A percentile compares a stretch with the other conserved stretches of the same genome.
phyloP scores from a whole-genome alignment of 345 rosid genomes.

The Eucalyptus polybractea region DNA sequence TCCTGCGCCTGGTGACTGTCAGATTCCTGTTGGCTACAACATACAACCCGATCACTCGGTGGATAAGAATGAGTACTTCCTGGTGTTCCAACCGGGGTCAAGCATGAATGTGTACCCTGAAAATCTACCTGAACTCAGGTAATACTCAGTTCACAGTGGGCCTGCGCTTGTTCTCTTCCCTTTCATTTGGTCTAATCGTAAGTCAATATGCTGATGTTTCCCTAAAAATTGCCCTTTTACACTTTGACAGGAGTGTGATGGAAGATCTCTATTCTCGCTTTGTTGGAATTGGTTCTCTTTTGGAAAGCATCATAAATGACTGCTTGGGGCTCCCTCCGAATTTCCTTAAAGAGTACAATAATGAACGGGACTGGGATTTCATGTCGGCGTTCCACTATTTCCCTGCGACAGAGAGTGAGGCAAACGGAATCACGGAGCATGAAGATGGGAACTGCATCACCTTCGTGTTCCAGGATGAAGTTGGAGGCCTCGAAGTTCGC shows the following conservation, averaged over 20 bases:
- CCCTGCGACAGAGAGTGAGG: conserved; percentile 19
- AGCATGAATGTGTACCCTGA: conserved; percentile 24
- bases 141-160: background rate
- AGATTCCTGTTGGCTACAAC: conserved; percentile 29
- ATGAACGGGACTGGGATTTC: conserved; percentile 43
- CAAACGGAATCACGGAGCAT: conserved; percentile 28
- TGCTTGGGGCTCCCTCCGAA: conserved; percentile 32
- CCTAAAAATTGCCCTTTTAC: background rate
- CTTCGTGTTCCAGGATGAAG: background rate
- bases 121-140: conserved; percentile 23
- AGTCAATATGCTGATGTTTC: background rate
- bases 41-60: conserved; percentile 19
- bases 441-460: conserved; percentile 23
- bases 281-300: conserved; percentile 3
- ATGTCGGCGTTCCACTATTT: conserved; percentile 23
- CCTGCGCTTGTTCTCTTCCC: background rate
- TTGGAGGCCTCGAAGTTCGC: background rate
- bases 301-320: conserved; percentile 26
- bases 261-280: conserved; percentile 14
- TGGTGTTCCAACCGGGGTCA: conserved; percentile 21
- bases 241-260: conserved; percentile 12
- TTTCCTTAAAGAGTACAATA: conserved; percentile 22
- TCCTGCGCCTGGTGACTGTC: conserved; percentile 5
- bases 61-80: conserved; percentile 28
- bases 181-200: background rate